Base-by-base conservation (phyloP, 2,329 filamentous ascomycete genomes). In the Elsinoe necatrix region DNA sequence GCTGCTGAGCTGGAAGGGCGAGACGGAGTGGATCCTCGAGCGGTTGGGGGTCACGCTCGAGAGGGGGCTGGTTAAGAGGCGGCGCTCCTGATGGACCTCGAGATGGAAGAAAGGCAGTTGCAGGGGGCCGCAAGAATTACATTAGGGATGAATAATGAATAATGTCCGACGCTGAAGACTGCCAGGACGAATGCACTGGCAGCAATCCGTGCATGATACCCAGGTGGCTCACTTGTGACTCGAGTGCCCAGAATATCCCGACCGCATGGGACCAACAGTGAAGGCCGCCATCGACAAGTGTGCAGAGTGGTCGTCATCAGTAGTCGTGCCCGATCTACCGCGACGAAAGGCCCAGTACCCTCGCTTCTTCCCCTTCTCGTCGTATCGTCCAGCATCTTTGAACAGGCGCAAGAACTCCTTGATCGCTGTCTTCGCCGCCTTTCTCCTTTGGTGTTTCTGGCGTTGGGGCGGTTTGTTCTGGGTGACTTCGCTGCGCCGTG, bases 11-110 rank as follows among this genome's bases (percentile, higher is more conserved):
- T 77, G 77, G 48, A 79, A 82, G 64, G 80, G 80, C 57, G 86
- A 90, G 71, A 78, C 81, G 12, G 81, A 88, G 66, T 90, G 86
- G 86, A 81, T 90, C 34, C 68, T 89, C 39, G 82, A 88, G 59
- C 76, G 80, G 59, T 68, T 90, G 54, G 78, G 79, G 59, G 73
- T 75, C 54, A 78, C 72, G 58, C 71, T 91, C 35, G 75, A 79
- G 52, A 68, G 71, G 11, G 76, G 80, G 67, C 66, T 80, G n/a
- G 39, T 59, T 8, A 43, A 41, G 39, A 58, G 55, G n/a, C 31
- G 57, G 14, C 41, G 12, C 4, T 37, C 34, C 4, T 37, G 34
- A 37, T 37, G 34, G 27, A 4, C 5, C 34, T 37, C 4, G 34
- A 37, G 34, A 4, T 3, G 34, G 9, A 37, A 3, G 34, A 12